Base-by-base conservation (phyloP, 1,284 basidiomycete species). In the Puccinia novopanici region DNA sequence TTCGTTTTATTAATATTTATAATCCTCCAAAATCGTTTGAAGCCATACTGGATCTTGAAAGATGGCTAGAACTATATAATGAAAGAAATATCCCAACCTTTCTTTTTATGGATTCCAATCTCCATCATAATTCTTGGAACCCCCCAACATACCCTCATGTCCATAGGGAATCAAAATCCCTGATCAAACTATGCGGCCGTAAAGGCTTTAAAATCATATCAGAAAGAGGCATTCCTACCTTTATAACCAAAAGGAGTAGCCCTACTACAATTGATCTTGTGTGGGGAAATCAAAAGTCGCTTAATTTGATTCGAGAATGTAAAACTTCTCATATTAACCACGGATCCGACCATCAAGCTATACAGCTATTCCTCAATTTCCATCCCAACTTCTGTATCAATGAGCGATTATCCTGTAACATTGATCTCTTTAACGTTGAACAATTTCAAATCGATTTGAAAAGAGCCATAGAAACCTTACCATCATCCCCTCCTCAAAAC, bases 121-220 rank as follows among this genome's bases (percentile, higher is more conserved):
- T 74, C 10, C 71, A 74, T 22, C 71, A 74, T 12, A 27, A 57
- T 12, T 6, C 4, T 0, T 74, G 71, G 71, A 74, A 74, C 17
- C 71, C 71, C 0, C 52, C 71, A 3, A 37, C 5, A 0, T 70
- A 70, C 12, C 24, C 24, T 3, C 30, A 40, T 19, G 9, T 22
- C 19, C 50, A 74, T 27, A 34, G n/a, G 6, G 3, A 52, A 50
- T n/a, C 42, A n/a, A 50, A 48, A 45, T 3, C 5, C 17, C 42
- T 70, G 17, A 74, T 74, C 19, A 54, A 42, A 24, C 50, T 37
- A 5, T 74, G 71, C 30, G 71, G 52, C 12, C 45, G 42, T 5
- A 59, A 54, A 30, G 71, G 71, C 5, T 74, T 74, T 42, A 74
- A 74, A 57, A 15, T 59, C 4, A 42, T 74, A 1, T 74, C 71